Evolutionary conservation across 768 basidiomycete species (phyloP), one percentile per base, ranked within the genome.

Genomic region (Mycena kentingensis): DNA sequence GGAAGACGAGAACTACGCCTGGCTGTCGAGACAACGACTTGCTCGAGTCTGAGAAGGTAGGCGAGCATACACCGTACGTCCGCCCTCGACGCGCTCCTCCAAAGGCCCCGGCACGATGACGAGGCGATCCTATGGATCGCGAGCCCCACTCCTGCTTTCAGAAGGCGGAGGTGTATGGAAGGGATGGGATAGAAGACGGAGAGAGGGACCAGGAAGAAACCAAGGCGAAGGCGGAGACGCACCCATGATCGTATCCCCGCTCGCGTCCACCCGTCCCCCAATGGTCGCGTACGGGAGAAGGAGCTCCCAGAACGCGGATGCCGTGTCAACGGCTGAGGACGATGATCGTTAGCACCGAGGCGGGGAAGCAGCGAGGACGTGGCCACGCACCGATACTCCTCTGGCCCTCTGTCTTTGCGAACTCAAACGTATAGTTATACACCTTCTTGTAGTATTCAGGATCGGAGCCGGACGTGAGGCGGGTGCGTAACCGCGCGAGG

Each of bases 381-480:
- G 18, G 19, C 18, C 19, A 71, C 84, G 35, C 57, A 85, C 90
- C 82, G 38, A 95, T 74, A 69, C 88, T 91, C 55, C 93, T 80
- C 65, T 92, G 90, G 1, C 90, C 90, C 47, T 86, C 82, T 34
- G 74, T 63, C 37, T 84, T 81, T 25, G 86, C 87, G 70, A 94
- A 92, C 46, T 85, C 82, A 61, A 95, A 96, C 0, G 90, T 87
- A 64, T 82, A 82, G 50, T 77, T 78, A 70, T 94, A 96, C 5
- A 96, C 89, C 46, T 80, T 78, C 51, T 75, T 76, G 70, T 93
- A 95, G 70, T 90, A 90, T 0, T 66, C 71, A 0, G 81, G 72
- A 60, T 93, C 85, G 1, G 75, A 72, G n/a, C 73, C 78, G 12
- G 41, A 42, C 41, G 41, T 42, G 27, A 94, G 81, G 62, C 79